Evolutionary conservation across 2,329 filamentous ascomycete species (phyloP).

Genomic region (Xylaria sp.): DNA sequence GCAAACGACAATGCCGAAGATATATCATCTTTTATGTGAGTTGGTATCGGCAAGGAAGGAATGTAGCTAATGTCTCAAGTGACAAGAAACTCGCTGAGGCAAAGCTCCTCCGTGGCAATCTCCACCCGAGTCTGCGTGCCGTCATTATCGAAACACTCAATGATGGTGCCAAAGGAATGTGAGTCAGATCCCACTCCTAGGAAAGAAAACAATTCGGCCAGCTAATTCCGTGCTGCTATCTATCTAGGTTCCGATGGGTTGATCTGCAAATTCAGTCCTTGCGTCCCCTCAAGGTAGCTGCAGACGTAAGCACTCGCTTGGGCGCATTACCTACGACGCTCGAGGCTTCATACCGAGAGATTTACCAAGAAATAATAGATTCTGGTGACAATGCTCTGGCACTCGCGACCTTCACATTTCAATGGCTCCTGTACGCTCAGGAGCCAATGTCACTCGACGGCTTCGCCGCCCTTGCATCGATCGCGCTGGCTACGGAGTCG

Average conservation of each 20-base stretch:
- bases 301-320: constrained; percentile 12
- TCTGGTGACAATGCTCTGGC: neutral
- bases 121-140: neutral
- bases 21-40: constrained; percentile 19
- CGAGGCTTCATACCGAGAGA: constrained; percentile 15
- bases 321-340: constrained; percentile 5
- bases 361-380: constrained; percentile 5
- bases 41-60: neutral
- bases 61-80: constrained; percentile 3
- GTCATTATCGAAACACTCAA: neutral
- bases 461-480: constrained; percentile 5
- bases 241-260: constrained; percentile 18
- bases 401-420: constrained; percentile 12
- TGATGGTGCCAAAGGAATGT: constrained; percentile 7
- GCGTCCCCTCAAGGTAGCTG: constrained; percentile 13
- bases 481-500: neutral
- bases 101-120: constrained; percentile 3
- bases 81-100: constrained; percentile 1
- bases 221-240: neutral
- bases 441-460: neutral
- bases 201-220: neutral
- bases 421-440: constrained; percentile 13
- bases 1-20: constrained; percentile 13
- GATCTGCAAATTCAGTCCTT: constrained; percentile 18
- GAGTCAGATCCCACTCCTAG: neutral